Conservation (phyloP, 2,329 filamentous ascomycete genomes). For the Ophiostoma novo-ulmi region DNA sequence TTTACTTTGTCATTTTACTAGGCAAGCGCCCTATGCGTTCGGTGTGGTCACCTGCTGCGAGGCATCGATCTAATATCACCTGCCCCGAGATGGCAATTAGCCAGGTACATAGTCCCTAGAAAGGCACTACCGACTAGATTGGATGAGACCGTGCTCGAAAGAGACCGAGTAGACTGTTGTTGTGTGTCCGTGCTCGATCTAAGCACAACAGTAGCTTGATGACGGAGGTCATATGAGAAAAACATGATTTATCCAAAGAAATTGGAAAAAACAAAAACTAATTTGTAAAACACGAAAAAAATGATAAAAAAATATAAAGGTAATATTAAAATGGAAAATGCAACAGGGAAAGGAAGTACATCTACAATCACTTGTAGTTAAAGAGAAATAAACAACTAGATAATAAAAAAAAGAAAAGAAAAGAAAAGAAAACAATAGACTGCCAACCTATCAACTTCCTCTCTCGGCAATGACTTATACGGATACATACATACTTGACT, state of each 20-base stretch:
- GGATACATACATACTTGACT: conserved; percentile 2
- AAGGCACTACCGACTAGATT: neutral
- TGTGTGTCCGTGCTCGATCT: conserved; percentile 7
- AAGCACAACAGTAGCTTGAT: neutral
- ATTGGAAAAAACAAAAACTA: neutral
- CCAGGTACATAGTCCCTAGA: neutral
- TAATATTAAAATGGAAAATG: neutral
- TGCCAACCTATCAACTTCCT: neutral
- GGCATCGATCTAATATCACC: neutral
- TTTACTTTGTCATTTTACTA: neutral
- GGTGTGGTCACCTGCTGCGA: neutral
- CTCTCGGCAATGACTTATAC: conserved; percentile 16
- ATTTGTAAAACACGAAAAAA: neutral
- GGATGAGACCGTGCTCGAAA: conserved; percentile 4
- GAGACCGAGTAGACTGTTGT: neutral
- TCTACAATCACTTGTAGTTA: neutral
- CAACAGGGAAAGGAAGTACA: neutral
- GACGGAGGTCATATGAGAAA: neutral
- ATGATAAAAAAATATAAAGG: neutral
- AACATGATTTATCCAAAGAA: neutral
- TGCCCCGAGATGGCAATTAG: neutral
- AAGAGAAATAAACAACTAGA: neutral
- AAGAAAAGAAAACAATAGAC: neutral
- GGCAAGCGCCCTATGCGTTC: neutral
- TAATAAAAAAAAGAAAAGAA: too few species aligned